Base-by-base conservation (phyloP, 257 asterid genomes). In the Fraxinus pennsylvanica region DNA sequence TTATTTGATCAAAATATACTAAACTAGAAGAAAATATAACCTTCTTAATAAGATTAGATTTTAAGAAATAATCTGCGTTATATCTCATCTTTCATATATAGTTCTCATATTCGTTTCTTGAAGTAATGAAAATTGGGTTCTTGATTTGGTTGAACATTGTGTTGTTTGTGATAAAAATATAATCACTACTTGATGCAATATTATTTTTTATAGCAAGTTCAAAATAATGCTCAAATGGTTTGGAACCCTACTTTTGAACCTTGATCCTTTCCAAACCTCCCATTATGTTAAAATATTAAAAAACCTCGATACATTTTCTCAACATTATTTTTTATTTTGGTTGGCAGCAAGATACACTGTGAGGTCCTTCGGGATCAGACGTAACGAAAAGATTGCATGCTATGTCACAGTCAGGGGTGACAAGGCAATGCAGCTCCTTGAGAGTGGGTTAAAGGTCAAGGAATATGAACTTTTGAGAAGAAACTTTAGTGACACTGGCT, bases 311-410 rank as follows among this genome's bases (percentile, higher is more conserved):
- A 2, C 12, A 21, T 35, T 21, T 27, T 68, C 25, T 75, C 30
- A 3, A 61, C 39, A 14, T 22, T 38, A 3, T 73, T 68, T 15
- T 41, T 22, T 43, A 1, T 59, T 80, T 69, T 57, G 66, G 14
- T 79, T 71, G 12, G 71, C 88, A 91, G 94, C 96, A n/a, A 85
- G 96, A 78, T 91, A 91, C 86, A 91, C 96, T 30, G 96, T 91
- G 72, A 82, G 94, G 76, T 91, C 96, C 35, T 91, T 91, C 29
- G 94, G 94, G 0, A 91, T 91, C 84, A 85, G 96, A 79, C 93
- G 96, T 82, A 91, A 91, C 36, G 96, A 91, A 71, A 91, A 91
- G 81, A 91, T 91, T 80, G 96, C 96, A 2, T 91, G 96, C 87
- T 85, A 89, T 54, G 93, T 89, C 39, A 89, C 93, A 0, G 92